A percentile compares a stretch with the other conserved stretches of the same genome.
Conservation (phyloP, 345 rosid genomes). For the Linum usitatissimum region DNA sequence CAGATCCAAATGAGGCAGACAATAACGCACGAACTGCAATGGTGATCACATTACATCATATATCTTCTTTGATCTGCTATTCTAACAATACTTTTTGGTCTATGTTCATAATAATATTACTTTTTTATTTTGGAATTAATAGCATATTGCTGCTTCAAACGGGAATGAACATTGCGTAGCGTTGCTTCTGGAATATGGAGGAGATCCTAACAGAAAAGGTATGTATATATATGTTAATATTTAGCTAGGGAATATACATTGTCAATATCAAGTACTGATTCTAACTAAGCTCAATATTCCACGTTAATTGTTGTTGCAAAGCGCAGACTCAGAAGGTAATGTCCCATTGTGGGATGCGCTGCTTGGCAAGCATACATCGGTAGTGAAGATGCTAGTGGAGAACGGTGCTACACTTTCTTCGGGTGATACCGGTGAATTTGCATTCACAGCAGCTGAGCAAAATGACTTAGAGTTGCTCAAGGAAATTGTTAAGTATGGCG, state of each 20-base stretch:
- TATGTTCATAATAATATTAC: too few species aligned
- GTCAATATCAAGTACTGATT: too few species aligned
- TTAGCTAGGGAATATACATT: too few species aligned
- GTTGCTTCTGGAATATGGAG: constrained; percentile 64
- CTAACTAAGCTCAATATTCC: too few species aligned
- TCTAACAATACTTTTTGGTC: not conserved
- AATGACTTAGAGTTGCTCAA: constrained; percentile 49
- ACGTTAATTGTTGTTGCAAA: too few species aligned
- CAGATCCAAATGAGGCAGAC: constrained; percentile 60
- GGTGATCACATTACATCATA: constrained; percentile 27
- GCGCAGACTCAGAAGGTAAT: constrained; percentile 77
- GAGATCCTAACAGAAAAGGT: constrained; percentile 72
- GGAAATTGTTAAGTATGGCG: constrained; percentile 40
- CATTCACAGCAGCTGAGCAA: constrained; percentile 46
- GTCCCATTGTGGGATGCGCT: constrained; percentile 89
- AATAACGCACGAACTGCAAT: constrained; percentile 49
- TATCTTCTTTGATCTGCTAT: not conserved
- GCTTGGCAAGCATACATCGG: constrained; percentile 38
- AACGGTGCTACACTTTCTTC: constrained; percentile 49
- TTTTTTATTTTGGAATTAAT: too few species aligned
- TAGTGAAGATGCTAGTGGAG: constrained; percentile 41
- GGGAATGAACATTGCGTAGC: constrained; percentile 54
- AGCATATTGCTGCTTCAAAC: constrained; percentile 79
- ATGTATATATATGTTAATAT: too few species aligned
- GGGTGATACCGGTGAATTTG: constrained; percentile 47